These are phyloP conservation scores for Pichia rugopelliculosa DNA, from an alignment of 805 yeast species.

Conservation along the genomic window DNA sequence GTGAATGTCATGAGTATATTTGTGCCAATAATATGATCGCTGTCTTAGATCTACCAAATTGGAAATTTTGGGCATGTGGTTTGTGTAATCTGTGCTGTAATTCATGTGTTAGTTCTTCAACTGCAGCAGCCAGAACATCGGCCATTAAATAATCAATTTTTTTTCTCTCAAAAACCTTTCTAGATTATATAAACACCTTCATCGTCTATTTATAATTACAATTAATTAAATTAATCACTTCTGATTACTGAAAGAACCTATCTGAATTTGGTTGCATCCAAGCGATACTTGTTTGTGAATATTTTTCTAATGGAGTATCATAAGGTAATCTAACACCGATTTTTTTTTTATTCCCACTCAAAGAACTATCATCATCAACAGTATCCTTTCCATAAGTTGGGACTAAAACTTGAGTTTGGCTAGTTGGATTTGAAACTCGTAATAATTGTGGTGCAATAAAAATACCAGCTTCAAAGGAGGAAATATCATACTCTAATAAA, in stretches of 20 bases:
- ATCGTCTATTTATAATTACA: not conserved
- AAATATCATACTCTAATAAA: slow-evolving; percentile 27
- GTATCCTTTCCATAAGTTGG: slow-evolving; percentile 40
- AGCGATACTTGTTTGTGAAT: slow-evolving; percentile 35
- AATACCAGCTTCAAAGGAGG: slow-evolving; percentile 51
- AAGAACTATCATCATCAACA: not conserved
- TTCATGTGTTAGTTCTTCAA: slow-evolving; percentile 4
- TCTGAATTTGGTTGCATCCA: slow-evolving; percentile 35
- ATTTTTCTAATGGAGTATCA: slow-evolving; percentile 41
- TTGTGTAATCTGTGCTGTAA: slow-evolving; percentile 6
- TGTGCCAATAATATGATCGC: slow-evolving; percentile 15
- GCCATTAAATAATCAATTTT: not conserved
- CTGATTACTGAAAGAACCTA: not conserved
- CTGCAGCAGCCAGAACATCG: slow-evolving; percentile 2
- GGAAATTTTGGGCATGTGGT: not conserved
- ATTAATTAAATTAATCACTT: not conserved
- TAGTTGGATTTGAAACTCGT: slow-evolving; percentile 8
- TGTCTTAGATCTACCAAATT: slow-evolving; percentile 9
- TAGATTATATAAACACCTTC: not conserved
- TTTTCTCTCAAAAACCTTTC: not conserved
- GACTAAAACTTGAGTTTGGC: slow-evolving; percentile 20
- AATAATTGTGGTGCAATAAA: slow-evolving; percentile 31
- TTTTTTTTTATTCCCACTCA: slow-evolving; percentile 1
- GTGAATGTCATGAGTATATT: slow-evolving; percentile 25
- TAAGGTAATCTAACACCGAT: slow-evolving; percentile 47